A percentile compares a stretch with the other conserved stretches of the same genome.
phyloP scores from a whole-genome alignment of 208 protist genomes.

The Crithidia mellificae region DNA sequence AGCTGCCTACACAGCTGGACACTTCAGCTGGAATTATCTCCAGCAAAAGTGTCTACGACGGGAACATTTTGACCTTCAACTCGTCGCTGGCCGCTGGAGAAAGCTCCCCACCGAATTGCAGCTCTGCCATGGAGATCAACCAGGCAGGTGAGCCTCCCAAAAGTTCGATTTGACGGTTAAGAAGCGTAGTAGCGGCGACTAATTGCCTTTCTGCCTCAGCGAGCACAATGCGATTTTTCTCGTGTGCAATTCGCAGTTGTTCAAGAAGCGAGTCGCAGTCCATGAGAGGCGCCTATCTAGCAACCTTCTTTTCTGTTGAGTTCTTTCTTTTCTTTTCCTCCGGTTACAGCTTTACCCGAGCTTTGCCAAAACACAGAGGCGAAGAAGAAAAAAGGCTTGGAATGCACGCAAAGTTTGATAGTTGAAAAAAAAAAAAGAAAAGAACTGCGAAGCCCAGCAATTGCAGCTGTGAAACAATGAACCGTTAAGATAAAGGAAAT shows the following conservation, averaged over 20 bases:
- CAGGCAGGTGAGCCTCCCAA: conserved; percentile 12
- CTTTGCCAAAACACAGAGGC: conserved; percentile 3
- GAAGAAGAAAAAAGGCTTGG: not conserved
- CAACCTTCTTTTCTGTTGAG: not conserved
- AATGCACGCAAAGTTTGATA: not conserved
- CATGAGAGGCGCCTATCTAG: conserved; percentile 14
- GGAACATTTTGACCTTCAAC: no score
- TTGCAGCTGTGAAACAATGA: conserved; percentile 22
- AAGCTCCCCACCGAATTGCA: not conserved
- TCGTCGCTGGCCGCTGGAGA: no score
- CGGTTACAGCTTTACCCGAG: no score
- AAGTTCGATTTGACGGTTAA: conserved; percentile 28
- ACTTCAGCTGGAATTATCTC: no score
- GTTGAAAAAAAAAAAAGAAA: conserved; percentile 16
- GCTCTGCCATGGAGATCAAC: not conserved
- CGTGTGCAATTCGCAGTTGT: conserved; percentile 6
- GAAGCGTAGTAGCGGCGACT: conserved; percentile 4
- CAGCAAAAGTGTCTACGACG: no score
- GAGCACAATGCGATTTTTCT: conserved; percentile 12
- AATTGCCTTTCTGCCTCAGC: conserved; percentile 13
- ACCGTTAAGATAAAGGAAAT: not conserved
- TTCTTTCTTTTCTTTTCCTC: not conserved
- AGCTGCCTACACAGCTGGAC: not conserved
- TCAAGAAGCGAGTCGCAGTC: conserved; percentile 21
- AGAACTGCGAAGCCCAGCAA: no score